phyloP scores from a whole-genome alignment of 2,329 filamentous ascomycete species.

The Fonsecaea multimorphosa region DNA sequence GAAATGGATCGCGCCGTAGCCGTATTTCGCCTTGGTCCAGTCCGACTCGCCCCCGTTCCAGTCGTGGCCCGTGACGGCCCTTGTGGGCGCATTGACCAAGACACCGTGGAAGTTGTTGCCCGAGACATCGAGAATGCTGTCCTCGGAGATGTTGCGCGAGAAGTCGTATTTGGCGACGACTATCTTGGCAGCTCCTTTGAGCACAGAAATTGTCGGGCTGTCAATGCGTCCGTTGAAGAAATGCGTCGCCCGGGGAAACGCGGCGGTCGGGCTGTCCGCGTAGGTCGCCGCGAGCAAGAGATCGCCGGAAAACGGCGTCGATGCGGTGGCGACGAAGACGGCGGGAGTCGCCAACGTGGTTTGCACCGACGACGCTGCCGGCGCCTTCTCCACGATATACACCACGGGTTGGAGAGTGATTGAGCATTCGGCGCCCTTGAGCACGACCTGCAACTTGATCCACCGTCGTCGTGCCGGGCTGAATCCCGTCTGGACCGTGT shows the following conservation, averaged over 20 bases:
- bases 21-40: conserved; percentile 46
- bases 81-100: conserved; percentile 45
- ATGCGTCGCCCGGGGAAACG: conserved; percentile 7
- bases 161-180: conserved; percentile 32
- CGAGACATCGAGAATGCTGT: conserved; percentile 43
- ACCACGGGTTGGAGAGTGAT: conserved; percentile 9
- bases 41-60: conserved; percentile 44
- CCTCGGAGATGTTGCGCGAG: conserved; percentile 28
- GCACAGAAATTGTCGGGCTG: conserved; percentile 37
- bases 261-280: background rate
- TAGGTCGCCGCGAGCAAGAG: conserved; percentile 22
- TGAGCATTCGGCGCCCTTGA: conserved; percentile 5
- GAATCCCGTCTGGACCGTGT: conserved; percentile 19
- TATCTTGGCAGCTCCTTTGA: conserved; percentile 22
- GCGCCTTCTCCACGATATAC: conserved; percentile 20
- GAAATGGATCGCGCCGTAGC: conserved; percentile 50
- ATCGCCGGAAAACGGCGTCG: background rate
- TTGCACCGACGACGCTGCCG: background rate
- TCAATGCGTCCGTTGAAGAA: conserved; percentile 35
- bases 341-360: background rate
- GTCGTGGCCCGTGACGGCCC: conserved; percentile 45
- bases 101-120: conserved; percentile 40
- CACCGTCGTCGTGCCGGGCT: conserved; percentile 18
- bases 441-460: conserved; percentile 15
- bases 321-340: background rate